Evolutionary conservation across 176 grass and related monocot genomes (phyloP).

Genomic region (Tillandsia fasciculata): DNA sequence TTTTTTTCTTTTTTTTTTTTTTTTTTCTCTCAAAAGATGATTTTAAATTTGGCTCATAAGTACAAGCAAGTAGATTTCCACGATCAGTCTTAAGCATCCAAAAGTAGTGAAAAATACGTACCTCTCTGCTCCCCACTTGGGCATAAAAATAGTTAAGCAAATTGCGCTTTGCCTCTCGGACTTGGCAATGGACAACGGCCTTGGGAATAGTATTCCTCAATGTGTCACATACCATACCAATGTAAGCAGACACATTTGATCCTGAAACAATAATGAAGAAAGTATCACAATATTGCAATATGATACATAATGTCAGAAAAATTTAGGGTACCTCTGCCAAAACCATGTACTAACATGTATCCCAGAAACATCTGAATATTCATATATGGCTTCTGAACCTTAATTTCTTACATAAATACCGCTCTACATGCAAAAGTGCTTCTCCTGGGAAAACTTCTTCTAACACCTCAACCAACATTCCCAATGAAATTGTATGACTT

Average conservation of each 20-base stretch:
- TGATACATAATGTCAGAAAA: too few species aligned
- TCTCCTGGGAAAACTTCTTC: too few species aligned
- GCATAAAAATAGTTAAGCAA: slow-evolving; percentile 94
- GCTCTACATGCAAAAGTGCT: too few species aligned
- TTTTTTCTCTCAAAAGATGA: too few species aligned
- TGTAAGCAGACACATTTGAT: slow-evolving; percentile 91
- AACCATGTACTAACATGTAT: neutral
- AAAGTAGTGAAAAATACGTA: slow-evolving; percentile 21
- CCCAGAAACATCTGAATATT: too few species aligned
- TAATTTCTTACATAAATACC: too few species aligned
- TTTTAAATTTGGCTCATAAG: neutral
- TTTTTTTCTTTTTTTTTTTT: too few species aligned
- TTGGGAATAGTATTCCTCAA: slow-evolving; percentile 92
- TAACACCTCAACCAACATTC: too few species aligned
- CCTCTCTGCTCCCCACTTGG: slow-evolving; percentile 92
- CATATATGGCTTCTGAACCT: too few species aligned
- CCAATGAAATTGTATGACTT: too few species aligned
- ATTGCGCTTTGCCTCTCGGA: slow-evolving; percentile 79
- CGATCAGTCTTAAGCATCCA: too few species aligned
- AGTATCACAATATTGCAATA: neutral
- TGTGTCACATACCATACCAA: slow-evolving; percentile 87
- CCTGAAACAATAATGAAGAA: slow-evolving; percentile 34
- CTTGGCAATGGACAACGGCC: slow-evolving; percentile 88
- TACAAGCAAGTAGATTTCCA: neutral
- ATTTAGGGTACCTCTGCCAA: too few species aligned